Conservation (phyloP, 306 rosid species). For the Carpinus viminea region DNA sequence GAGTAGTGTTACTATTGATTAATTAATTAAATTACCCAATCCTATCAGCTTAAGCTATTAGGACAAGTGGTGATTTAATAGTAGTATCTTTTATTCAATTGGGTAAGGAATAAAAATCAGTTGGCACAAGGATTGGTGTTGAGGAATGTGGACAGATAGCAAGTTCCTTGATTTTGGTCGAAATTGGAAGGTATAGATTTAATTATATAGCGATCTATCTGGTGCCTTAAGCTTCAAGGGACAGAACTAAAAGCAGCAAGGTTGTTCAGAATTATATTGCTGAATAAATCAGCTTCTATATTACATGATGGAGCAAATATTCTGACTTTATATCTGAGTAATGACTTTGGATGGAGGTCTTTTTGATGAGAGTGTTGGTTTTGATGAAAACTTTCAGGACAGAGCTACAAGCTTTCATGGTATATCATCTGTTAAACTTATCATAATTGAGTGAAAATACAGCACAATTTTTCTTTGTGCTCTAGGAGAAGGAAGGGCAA, state of each 20-base stretch:
- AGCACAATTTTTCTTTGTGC: too few species aligned
- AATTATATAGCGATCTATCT: neutral
- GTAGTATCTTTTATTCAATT: neutral
- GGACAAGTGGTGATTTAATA: too few species aligned
- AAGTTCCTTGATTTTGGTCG: neutral
- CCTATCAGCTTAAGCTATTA: too few species aligned
- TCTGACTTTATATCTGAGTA: neutral
- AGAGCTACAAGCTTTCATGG: neutral
- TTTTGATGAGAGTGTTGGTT: neutral
- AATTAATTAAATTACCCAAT: too few species aligned
- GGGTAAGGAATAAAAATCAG: neutral
- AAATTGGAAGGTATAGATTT: neutral
- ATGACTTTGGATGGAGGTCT: neutral
- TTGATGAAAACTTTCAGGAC: neutral
- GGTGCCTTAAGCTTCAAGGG: neutral
- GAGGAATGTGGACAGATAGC: too few species aligned
- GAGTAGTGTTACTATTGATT: too few species aligned
- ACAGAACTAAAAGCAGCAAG: neutral
- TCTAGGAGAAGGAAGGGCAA: too few species aligned
- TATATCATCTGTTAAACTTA: neutral
- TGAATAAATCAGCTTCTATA: neutral
- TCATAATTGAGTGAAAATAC: neutral
- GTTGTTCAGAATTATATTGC: neutral
- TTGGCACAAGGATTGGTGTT: too few species aligned
- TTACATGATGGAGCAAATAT: neutral